A percentile compares a stretch with the other conserved stretches of the same genome.
phyloP scores from a whole-genome alignment of 768 basidiomycete genomes.

The Podaxis mareebaensis region DNA sequence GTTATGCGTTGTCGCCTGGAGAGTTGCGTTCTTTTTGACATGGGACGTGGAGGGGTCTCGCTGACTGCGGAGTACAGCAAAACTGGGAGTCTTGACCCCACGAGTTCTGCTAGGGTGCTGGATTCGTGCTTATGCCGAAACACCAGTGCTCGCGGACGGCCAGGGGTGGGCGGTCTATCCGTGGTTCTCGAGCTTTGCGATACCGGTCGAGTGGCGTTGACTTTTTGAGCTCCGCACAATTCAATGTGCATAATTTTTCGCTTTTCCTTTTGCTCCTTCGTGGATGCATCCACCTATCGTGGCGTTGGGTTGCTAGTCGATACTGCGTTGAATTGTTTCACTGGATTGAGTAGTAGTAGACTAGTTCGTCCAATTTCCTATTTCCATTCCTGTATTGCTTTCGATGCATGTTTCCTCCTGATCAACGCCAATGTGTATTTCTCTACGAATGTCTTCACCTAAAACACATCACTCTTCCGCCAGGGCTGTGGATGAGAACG shows the following conservation, averaged over 20 bases:
- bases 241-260: neutral
- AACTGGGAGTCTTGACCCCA: too few species aligned
- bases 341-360: too few species aligned
- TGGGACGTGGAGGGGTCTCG: neutral
- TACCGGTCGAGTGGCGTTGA: neutral
- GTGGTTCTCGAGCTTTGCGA: neutral
- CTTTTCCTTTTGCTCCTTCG: neutral
- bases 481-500: too few species aligned
- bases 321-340: neutral
- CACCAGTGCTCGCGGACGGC: neutral
- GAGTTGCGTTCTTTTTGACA: neutral
- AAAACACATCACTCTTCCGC: too few species aligned
- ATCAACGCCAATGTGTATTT: too few species aligned
- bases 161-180: neutral
- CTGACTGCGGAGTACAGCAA: neutral
- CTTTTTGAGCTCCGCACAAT: neutral
- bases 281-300: neutral
- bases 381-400: too few species aligned
- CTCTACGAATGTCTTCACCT: too few species aligned
- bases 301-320: too few species aligned
- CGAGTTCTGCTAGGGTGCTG: neutral
- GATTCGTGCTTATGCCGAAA: neutral
- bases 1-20: neutral
- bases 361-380: too few species aligned
- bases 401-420: too few species aligned